Conservation (phyloP, 2,329 filamentous ascomycete genomes). For the Pleurostoma richardsiae region DNA sequence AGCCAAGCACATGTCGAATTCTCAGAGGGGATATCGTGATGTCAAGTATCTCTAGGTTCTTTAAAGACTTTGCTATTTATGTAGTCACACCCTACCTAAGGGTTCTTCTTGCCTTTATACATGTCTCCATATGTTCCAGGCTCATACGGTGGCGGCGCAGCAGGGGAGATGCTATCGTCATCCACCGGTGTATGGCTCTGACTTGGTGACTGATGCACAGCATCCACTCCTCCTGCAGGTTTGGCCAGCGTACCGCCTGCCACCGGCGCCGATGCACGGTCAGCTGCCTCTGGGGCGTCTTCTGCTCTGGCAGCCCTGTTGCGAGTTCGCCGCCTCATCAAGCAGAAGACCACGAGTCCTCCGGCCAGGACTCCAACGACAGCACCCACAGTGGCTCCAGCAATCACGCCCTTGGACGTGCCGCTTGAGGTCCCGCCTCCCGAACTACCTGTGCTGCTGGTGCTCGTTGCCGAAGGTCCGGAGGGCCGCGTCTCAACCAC, state of each 20-base stretch:
- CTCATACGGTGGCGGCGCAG: not conserved
- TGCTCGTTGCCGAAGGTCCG: not conserved
- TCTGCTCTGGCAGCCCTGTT: no score
- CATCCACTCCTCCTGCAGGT: no score
- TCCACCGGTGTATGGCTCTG: not conserved
- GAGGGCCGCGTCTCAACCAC: not conserved
- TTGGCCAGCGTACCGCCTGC: no score
- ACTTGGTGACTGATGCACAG: no score
- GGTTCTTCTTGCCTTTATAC: not conserved
- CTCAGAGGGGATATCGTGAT: no score
- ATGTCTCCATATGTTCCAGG: not conserved
- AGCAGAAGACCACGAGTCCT: not conserved
- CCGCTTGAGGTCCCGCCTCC: not conserved
- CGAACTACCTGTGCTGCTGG: not conserved
- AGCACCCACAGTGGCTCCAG: not conserved
- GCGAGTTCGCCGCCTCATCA: not conserved
- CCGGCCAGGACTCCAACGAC: not conserved
- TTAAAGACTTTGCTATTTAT: no score
- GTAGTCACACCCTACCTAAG: no score
- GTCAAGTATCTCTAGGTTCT: no score
- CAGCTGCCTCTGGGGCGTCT: not conserved
- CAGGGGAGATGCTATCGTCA: not conserved
- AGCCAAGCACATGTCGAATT: no score
- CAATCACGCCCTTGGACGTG: not conserved
- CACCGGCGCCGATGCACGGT: no score